Evolutionary conservation across 768 basidiomycete species (phyloP).

Genomic region (Saitozyma sp.): DNA sequence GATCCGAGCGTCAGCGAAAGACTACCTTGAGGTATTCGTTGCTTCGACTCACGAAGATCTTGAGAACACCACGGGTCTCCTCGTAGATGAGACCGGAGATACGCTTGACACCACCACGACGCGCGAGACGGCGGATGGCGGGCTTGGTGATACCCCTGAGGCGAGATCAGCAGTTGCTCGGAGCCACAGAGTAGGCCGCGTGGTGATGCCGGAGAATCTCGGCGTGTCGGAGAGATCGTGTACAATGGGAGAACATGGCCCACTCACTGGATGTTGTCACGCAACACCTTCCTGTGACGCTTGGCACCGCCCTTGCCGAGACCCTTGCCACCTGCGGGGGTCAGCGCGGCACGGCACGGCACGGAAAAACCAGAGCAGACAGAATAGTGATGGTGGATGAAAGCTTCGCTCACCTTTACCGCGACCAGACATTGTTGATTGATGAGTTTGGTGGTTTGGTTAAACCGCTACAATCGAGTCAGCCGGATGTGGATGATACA

Average conservation of each 20-base stretch:
- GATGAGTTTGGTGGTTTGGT: constrained; percentile 1
- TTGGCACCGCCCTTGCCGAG: constrained; percentile 56
- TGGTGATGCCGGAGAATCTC: neutral
- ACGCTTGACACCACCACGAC: constrained; percentile 62
- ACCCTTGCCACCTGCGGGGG: constrained; percentile 51
- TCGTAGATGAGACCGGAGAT: constrained; percentile 55
- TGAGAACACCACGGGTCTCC: constrained; percentile 61
- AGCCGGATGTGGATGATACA: neutral
- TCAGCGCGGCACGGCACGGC: neutral
- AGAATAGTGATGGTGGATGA: neutral
- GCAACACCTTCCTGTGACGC: constrained; percentile 57
- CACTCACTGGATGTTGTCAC: constrained; percentile 55
- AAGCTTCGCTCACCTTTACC: constrained; percentile 51
- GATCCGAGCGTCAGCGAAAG: constrained; percentile 10
- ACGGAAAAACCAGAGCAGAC: neutral
- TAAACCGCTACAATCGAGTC: constrained; percentile 4
- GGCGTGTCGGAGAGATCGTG: neutral
- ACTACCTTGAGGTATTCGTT: neutral
- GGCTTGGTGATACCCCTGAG: constrained; percentile 59
- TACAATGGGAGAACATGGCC: neutral
- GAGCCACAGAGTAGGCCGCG: neutral
- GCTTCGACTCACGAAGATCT: constrained; percentile 55
- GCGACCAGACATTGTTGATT: constrained; percentile 54
- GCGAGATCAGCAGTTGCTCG: constrained; percentile 5
- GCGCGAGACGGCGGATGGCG: constrained; percentile 60